Conservation (phyloP, 305 asterid genomes). For the Lippia alba region DNA sequence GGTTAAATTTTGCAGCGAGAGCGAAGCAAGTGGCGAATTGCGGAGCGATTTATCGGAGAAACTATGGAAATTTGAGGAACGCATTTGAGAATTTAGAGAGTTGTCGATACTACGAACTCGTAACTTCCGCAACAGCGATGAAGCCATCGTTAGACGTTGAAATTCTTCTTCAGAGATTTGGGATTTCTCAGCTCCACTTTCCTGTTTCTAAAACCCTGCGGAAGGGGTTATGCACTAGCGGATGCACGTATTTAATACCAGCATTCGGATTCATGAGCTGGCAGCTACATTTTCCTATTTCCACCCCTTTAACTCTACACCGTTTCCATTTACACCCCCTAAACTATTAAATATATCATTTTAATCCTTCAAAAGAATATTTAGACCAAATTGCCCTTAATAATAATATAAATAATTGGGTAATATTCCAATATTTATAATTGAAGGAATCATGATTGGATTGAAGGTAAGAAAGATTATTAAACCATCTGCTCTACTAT, state of each 20-base stretch:
- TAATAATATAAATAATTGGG: no score
- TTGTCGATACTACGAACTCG: slow-evolving; percentile 37
- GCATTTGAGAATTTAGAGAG: slow-evolving; percentile 33
- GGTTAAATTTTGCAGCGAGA: slow-evolving; percentile 22
- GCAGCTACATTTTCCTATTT: neutral
- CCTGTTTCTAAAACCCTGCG: slow-evolving; percentile 38
- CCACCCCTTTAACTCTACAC: no score
- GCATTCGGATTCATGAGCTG: neutral
- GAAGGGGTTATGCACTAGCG: slow-evolving; percentile 30
- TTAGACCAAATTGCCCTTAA: no score
- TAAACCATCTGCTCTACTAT: no score
- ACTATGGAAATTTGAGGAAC: slow-evolving; percentile 27
- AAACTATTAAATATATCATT: no score
- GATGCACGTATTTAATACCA: slow-evolving; percentile 6
- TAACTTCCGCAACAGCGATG: slow-evolving; percentile 37
- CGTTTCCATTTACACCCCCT: no score
- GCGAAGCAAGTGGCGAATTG: slow-evolving; percentile 25
- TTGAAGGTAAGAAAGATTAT: no score
- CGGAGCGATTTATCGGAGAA: slow-evolving; percentile 26
- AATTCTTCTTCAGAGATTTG: slow-evolving; percentile 20
- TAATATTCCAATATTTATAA: no score
- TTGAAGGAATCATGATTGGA: no score
- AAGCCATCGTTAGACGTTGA: slow-evolving; percentile 38
- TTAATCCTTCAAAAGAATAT: no score
- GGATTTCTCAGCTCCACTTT: neutral